A percentile compares a stretch with the other conserved stretches of the same genome.
phyloP scores from a whole-genome alignment of 257 asterid genomes.

The Solanum microdontum region DNA sequence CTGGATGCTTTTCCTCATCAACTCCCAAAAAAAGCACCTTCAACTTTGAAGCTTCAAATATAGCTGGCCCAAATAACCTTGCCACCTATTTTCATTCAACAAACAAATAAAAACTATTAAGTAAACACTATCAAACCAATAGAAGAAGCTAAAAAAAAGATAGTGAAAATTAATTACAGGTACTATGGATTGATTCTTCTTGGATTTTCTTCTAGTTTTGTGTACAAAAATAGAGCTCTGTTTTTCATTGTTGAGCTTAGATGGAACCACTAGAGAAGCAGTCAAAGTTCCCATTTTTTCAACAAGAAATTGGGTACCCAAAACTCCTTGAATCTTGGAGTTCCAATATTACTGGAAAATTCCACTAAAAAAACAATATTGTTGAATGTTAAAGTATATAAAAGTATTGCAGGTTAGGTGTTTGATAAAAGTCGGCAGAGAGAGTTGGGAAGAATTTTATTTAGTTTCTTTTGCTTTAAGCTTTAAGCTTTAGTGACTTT shows the following conservation, averaged over 20 bases:
- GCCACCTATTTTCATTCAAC: conserved; percentile 40
- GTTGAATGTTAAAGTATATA: background rate
- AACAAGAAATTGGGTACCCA: background rate
- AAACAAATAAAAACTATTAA: background rate
- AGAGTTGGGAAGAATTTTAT: background rate
- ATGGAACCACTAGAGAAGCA: conserved; percentile 31
- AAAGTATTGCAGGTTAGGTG: background rate
- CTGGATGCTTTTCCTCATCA: conserved; percentile 60
- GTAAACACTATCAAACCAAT: background rate
- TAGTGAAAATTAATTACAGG: conserved; percentile 36
- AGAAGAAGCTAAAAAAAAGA: background rate
- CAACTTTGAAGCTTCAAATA: conserved; percentile 65
- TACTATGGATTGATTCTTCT: conserved; percentile 20
- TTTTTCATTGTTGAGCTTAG: conserved; percentile 28
- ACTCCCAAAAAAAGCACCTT: conserved; percentile 53
- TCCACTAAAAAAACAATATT: background rate
- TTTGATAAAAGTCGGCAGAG: background rate
- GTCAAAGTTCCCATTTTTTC: conserved; percentile 44
- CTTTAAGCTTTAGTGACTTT: background rate
- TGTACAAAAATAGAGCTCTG: conserved; percentile 16
- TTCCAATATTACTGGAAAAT: background rate
- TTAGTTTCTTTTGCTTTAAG: conserved; percentile 2
- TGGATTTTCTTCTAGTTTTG: conserved; percentile 31
- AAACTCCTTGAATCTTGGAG: background rate
- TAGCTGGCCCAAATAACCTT: conserved; percentile 80